Evolutionary conservation across 2,329 filamentous ascomycete genomes (phyloP).

Genomic region (Exophiala phaeomuriformis): DNA sequence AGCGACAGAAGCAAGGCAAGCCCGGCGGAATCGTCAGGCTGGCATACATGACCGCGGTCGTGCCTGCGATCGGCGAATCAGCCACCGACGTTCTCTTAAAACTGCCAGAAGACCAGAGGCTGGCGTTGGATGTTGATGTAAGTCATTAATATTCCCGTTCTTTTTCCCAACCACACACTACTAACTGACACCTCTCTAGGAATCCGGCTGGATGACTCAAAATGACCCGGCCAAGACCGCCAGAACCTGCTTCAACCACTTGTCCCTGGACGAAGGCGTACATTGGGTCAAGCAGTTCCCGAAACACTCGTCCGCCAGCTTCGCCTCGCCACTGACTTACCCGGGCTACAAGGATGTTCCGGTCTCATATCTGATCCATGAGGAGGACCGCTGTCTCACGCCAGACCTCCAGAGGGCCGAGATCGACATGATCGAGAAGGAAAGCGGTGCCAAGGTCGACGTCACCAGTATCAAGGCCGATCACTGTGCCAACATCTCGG

Average conservation of each 20-base stretch:
- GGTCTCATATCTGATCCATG: slow-evolving; percentile 32
- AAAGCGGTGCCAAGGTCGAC: slow-evolving; percentile 31
- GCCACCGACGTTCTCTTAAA: slow-evolving; percentile 6
- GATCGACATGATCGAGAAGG: slow-evolving; percentile 31
- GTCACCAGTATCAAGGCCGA: slow-evolving; percentile 30
- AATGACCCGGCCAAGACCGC: slow-evolving; percentile 2
- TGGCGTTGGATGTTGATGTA: slow-evolving; percentile 13
- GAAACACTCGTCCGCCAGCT: slow-evolving; percentile 30
- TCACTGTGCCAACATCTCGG: slow-evolving; percentile 29
- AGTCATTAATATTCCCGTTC: not conserved
- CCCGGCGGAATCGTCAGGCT: slow-evolving; percentile 32
- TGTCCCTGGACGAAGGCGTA: slow-evolving; percentile 16
- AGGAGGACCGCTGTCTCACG: slow-evolving; percentile 29
- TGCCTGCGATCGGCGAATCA: slow-evolving; percentile 29
- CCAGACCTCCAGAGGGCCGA: slow-evolving; percentile 28
- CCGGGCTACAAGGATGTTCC: slow-evolving; percentile 33
- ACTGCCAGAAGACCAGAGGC: slow-evolving; percentile 2
- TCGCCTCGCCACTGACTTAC: slow-evolving; percentile 30
- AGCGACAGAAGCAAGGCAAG: slow-evolving; percentile 28
- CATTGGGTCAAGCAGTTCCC: slow-evolving; percentile 20
- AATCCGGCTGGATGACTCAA: slow-evolving; percentile 21
- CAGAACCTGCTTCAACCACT: slow-evolving; percentile 1
- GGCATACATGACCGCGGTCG: slow-evolving; percentile 32
- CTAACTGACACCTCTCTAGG: slow-evolving; percentile 1
- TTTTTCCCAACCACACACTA: too few species aligned